Conservation (phyloP, 208 protist species). For the Phytomonas sp. region DNA sequence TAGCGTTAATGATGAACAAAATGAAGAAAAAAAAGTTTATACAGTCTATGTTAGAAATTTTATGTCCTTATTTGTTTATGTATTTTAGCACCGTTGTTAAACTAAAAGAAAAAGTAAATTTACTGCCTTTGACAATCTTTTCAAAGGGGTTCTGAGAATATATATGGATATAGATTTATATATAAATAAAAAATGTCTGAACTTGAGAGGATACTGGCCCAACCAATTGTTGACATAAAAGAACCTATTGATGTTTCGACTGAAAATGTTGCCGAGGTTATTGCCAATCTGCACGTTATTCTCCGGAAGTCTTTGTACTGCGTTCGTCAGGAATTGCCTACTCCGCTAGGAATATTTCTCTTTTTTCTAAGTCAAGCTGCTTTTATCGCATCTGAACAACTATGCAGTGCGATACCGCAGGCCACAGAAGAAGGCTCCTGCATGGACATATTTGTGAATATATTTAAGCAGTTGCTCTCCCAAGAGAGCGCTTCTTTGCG, state of each 20-base stretch:
- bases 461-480: slow-evolving; percentile 11
- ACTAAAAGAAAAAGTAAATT: not conserved
- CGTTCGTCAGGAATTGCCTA: slow-evolving; percentile 27
- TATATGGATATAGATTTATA: not conserved
- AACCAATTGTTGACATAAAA: slow-evolving; percentile 37
- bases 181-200: slow-evolving; percentile 20
- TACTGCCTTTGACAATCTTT: not conserved
- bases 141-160: not conserved
- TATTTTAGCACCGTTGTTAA: slow-evolving; percentile 8
- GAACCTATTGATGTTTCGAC: slow-evolving; percentile 22
- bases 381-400: slow-evolving; percentile 15
- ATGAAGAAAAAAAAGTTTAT: not conserved
- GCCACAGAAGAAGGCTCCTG: slow-evolving; percentile 31
- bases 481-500: slow-evolving; percentile 27
- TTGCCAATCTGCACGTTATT: slow-evolving; percentile 35
- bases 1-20: not conserved
- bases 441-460: slow-evolving; percentile 28
- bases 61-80: slow-evolving; percentile 5
- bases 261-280: slow-evolving; percentile 26
- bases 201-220: slow-evolving; percentile 32
- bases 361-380: slow-evolving; percentile 30
- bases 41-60: slow-evolving; percentile 9
- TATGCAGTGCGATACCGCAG: slow-evolving; percentile 26
- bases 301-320: slow-evolving; percentile 66
- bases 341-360: slow-evolving; percentile 47